phyloP scores from a whole-genome alignment of 2,329 filamentous ascomycete species.

The Phaeosphaeriaceae sp. region DNA sequence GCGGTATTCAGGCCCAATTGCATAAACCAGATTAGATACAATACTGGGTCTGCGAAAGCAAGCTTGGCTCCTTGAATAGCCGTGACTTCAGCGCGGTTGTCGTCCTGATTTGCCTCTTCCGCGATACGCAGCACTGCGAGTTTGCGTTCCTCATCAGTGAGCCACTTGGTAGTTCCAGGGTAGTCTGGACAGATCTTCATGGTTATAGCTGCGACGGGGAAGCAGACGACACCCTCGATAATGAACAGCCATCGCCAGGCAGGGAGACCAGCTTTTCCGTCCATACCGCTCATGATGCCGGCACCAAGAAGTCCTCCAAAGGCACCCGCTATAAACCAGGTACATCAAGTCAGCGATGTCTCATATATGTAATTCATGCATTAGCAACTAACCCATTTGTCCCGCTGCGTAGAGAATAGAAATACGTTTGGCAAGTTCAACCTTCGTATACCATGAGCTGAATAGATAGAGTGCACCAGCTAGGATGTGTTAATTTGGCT shows the following conservation, averaged over 20 bases:
- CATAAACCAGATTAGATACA: conserved; percentile 62
- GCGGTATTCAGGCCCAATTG: conserved; percentile 53
- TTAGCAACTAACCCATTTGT: too few relatives aligned
- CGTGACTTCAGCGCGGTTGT: conserved; percentile 3
- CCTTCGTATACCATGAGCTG: conserved; percentile 59
- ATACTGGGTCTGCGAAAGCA: conserved; percentile 56
- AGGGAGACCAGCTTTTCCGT: conserved; percentile 34
- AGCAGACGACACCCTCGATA: conserved; percentile 15
- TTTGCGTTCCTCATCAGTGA: conserved; percentile 50
- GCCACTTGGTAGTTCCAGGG: conserved; percentile 55
- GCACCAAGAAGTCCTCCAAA: conserved; percentile 64
- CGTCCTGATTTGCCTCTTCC: conserved; percentile 12
- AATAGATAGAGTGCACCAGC: conserved; percentile 33
- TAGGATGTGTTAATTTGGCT: conserved; percentile 12
- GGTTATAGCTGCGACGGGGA: conserved; percentile 31
- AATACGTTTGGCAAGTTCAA: conserved; percentile 59
- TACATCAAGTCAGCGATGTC: too few relatives aligned
- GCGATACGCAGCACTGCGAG: conserved; percentile 12
- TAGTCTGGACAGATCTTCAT: conserved; percentile 57
- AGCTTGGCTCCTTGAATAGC: conserved; percentile 52
- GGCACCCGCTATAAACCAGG: too few relatives aligned
- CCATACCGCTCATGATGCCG: conserved; percentile 53
- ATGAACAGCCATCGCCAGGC: conserved; percentile 46
- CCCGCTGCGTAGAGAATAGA: conserved; percentile 62
- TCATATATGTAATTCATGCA: too few relatives aligned